phyloP scores from a whole-genome alignment of 306 rosid species.

The Cucumis sativus region DNA sequence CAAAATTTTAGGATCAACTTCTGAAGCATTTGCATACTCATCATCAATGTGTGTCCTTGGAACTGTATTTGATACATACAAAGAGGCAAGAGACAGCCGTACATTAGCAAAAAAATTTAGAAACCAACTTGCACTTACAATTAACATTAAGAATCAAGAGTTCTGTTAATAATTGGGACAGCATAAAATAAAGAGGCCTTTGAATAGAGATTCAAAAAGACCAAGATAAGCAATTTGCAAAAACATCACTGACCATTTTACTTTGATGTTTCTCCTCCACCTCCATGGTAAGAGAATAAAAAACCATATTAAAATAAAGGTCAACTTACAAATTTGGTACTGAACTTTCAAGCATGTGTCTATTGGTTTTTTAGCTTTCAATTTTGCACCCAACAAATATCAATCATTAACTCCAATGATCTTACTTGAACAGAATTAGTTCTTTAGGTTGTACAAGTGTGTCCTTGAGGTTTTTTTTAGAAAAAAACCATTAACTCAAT shows the following conservation, averaged over 20 bases:
- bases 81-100: not conserved
- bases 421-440: too few species aligned
- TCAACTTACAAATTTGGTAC: not conserved
- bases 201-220: not conserved
- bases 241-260: not conserved
- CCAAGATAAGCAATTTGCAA: not conserved
- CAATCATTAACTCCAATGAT: not conserved
- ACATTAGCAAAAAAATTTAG: not conserved
- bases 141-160: not conserved
- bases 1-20: conserved; percentile 74
- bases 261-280: not conserved
- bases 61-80: conserved; percentile 20
- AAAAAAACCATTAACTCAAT: not conserved
- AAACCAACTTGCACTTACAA: not conserved
- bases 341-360: not conserved
- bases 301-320: not conserved
- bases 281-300: not conserved
- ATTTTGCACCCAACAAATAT: not conserved
- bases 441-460: too few species aligned
- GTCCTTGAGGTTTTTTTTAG: too few species aligned
- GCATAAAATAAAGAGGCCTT: not conserved
- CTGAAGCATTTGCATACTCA: conserved; percentile 75
- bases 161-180: not conserved
- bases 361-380: not conserved
- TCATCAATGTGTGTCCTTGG: conserved; percentile 75